phyloP scores from a whole-genome alignment of 257 asterid species.

The Solanum neorickii region DNA sequence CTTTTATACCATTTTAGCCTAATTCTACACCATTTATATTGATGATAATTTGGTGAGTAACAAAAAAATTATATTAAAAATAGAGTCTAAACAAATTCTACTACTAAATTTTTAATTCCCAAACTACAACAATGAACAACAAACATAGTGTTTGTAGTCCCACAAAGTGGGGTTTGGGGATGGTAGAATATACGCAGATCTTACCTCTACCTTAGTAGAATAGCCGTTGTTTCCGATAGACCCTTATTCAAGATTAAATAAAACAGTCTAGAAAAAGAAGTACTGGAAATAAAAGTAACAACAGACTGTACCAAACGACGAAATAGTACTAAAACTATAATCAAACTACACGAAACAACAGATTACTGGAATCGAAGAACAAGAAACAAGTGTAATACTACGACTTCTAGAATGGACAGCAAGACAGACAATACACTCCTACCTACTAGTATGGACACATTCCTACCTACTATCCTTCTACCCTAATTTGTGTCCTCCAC shows the following conservation, averaged over 20 bases:
- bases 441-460: neutral
- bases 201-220: neutral
- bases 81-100: neutral
- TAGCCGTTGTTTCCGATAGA: neutral
- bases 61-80: neutral
- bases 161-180: neutral
- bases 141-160: neutral
- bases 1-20: neutral
- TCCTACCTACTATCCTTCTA: neutral
- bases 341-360: neutral
- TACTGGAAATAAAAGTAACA: neutral
- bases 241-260: neutral
- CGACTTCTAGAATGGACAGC: neutral
- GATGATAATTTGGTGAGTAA: neutral
- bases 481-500: neutral
- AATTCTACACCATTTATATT: neutral
- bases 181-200: neutral
- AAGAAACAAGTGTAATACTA: neutral
- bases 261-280: neutral
- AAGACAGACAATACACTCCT: neutral
- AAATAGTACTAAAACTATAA: neutral
- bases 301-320: neutral
- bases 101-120: neutral
- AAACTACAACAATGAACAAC: neutral
- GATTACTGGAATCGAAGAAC: neutral